Base-by-base conservation (phyloP, 192 early-diverging fungal genomes). In the Geosiphon pyriformis region DNA sequence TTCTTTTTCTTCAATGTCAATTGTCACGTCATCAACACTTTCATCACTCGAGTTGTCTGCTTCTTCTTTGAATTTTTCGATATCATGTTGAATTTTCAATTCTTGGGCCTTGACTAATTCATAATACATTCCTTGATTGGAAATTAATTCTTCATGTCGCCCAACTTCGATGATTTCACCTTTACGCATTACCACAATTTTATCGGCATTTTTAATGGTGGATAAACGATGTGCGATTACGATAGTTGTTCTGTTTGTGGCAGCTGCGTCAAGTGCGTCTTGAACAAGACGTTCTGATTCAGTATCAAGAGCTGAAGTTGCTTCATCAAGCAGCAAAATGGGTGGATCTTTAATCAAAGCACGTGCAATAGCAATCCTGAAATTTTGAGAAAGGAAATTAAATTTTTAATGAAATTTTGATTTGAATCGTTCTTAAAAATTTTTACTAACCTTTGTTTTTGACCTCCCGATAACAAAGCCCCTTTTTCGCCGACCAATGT, bases 281-380 rank as follows among this genome's bases (percentile, higher is more conserved):
- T 90, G 87, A 22, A 93, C 87, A 1, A 81, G 65, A 7, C 79
- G 59, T 70, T 88, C 88, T 20, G 80, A 80, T 48, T 82, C 86
- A 15, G 87, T 85, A 59, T 91, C 91, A 48, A 93, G 65, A 0
- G 91, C 91, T 12, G 82, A 84, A 7, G 91, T 91, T 1, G 89
- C 87, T 68, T 91, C 91, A 53, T 93, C 91, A 20, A 93, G 72
- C 1, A 93, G 69, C 30, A 94, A 68, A 8, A 94, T 83, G 2
- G 70, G 73, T 0, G 93, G 93, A 61, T 84, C 80, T 61, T 87
- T 86, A 59, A 93, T 83, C 64, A 94, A 76, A 6, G 91, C 90
- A 22, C 91, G 77, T 2, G 93, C 92, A 81, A 98, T 96, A 61
- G 94, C 92, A 67, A 96, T 92, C 48, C n/a, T n/a, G n/a, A n/a